Base-by-base conservation (phyloP, 345 rosid genomes). In the Salix brachista region DNA sequence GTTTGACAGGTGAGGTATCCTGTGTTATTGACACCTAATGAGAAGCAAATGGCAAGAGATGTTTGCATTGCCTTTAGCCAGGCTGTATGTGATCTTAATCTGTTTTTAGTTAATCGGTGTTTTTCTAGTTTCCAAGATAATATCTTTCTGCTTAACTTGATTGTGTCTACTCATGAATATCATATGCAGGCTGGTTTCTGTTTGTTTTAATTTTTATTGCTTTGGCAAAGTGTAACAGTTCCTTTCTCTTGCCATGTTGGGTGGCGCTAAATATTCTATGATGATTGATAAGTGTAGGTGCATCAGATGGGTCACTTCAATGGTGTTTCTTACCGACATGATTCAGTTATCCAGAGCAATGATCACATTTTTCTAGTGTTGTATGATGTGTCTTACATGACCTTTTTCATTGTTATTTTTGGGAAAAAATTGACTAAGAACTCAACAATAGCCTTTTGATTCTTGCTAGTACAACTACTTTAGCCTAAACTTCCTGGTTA, bases 1-100 rank as follows among this genome's bases (percentile, higher is more conserved):
- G 34, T 69, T 79, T 72, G 72, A 83, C 90, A 93, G 97, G 93
- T 93, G 73, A 87, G 97, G 79, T 94, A 94, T 88, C 98, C 96
- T 7, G 95, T 91, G 72, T 86, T 94, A 72, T 83, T 96, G 78
- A 92, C 97, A 79, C 97, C 98, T 77, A 90, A 90, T 68, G 99
- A 96, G 88, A 96, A 96, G 89, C 97, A 96, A 86, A 96, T 96
- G 98, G 94, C 99, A 14, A 89, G 99, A 83, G 99, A 92, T 76
- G 98, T 96, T 83, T 91, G 97, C 89, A 84, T 90, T 41, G 98
- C 99, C 50, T 96, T 96, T 88, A 88, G 99, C 83, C 99, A 96
- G 86, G 91, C 87, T 89, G 99, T 96, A 87, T 78, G 96, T 81
- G 76, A 16, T 70, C 69, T 32, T 68, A 48, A 72, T 69, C 42